These are phyloP conservation scores for Candida broadrunensis DNA, from an alignment of 805 yeast species.

Conservation along the genomic window DNA sequence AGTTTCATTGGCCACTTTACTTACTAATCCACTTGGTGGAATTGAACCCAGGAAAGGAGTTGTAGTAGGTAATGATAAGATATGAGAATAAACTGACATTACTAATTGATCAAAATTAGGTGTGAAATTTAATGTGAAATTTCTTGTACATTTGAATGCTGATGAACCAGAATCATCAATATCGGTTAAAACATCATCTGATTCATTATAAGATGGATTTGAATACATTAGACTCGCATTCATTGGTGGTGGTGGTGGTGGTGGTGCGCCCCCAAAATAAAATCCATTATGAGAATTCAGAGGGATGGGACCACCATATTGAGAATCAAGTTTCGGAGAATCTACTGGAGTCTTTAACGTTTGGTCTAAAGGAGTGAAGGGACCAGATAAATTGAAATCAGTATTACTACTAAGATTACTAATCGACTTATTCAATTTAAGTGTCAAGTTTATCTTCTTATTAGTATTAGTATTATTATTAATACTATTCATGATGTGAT, in stretches of 20 bases:
- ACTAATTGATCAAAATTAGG: conserved; percentile 35
- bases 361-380: conserved; percentile 46
- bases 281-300: background rate
- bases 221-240: conserved; percentile 18
- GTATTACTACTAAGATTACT: background rate
- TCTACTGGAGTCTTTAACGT: conserved; percentile 40
- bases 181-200: conserved; percentile 42
- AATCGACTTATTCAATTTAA: conserved; percentile 29
- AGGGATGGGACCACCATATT: background rate
- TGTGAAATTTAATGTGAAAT: conserved; percentile 34
- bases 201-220: conserved; percentile 34
- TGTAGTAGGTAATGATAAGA: conserved; percentile 41
- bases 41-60: conserved; percentile 41
- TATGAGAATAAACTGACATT: conserved; percentile 29
- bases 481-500: no score
- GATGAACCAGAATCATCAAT: conserved; percentile 16
- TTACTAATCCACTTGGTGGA: conserved; percentile 44
- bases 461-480: no score
- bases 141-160: conserved; percentile 16
- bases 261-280: background rate
- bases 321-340: conserved; percentile 14
- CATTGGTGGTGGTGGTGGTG: background rate
- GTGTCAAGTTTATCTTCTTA: conserved; percentile 28
- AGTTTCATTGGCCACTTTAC: conserved; percentile 42
- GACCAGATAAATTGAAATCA: conserved; percentile 20